These are phyloP conservation scores for Liriodendron chinense DNA, from an alignment of 164 flowering plant genomes.

Conservation along the genomic window DNA sequence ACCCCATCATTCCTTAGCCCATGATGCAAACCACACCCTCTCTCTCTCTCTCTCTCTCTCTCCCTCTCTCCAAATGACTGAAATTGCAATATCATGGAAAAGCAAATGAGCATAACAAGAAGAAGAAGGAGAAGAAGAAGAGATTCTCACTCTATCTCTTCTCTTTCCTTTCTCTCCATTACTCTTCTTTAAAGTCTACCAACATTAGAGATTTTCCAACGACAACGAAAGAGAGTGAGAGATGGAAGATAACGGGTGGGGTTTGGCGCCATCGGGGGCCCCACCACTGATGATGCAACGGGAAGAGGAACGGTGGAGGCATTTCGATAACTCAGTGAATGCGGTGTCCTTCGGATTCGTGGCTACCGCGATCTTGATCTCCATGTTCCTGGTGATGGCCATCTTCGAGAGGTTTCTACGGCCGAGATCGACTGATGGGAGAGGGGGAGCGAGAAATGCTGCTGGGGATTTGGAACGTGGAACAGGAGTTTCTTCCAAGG, in stretches of 20 bases:
- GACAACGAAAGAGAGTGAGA: not conserved
- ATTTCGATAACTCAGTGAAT: slow-evolving; percentile 72
- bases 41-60: not conserved
- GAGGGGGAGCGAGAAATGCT: not conserved
- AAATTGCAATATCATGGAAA: not conserved
- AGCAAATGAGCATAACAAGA: not conserved
- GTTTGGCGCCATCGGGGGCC: not conserved
- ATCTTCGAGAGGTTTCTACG: slow-evolving; percentile 75
- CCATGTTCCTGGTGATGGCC: slow-evolving; percentile 92
- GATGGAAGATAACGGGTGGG: not conserved
- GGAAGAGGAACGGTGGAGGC: slow-evolving; percentile 58
- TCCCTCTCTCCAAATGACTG: not conserved
- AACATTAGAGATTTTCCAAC: not conserved
- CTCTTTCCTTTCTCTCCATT: not conserved
- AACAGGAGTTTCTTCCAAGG: not conserved
- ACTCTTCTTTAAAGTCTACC: not conserved
- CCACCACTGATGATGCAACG: slow-evolving; percentile 1
- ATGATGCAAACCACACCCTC: slow-evolving; percentile 1
- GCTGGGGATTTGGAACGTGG: not conserved
- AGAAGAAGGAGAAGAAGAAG: not conserved
- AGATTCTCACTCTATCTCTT: not conserved
- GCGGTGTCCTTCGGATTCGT: slow-evolving; percentile 92
- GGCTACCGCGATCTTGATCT: slow-evolving; percentile 86
- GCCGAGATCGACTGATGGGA: slow-evolving; percentile 30
- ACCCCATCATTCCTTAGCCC: not conserved